Evolutionary conservation across 1,284 basidiomycete species (phyloP), one percentile per base, ranked within the genome.

Genomic region (Apiotrichum mycotoxinovorans): DNA sequence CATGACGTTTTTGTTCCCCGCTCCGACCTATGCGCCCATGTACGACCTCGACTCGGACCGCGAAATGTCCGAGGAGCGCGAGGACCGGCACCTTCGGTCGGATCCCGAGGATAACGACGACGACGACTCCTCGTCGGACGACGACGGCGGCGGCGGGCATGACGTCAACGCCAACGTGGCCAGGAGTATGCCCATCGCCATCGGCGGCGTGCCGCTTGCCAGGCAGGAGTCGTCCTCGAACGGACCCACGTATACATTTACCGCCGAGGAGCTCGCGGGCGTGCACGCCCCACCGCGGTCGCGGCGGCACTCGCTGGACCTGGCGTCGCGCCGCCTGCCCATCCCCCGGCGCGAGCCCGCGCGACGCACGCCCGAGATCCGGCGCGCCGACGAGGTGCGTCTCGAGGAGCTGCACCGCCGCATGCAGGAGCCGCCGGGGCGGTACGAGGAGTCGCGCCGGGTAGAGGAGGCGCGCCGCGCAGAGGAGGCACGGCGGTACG

Each of bases 231-330:
- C 33, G 10, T 10, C 9, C 33, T 25, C 46, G 5, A 15, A 18
- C 12, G 46, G 46, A 17, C 46, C 46, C 20, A 48, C 46, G 34
- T 48, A 48, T 25, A 48, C 46, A 18, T 48, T 48, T 17, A 48
- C 46, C 7, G 46, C 46, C 4, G 46, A 35, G 46, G 20, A 48
- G 34, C 46, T 48, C 20, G 46, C 46, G 5, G 46, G 46, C 12
- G 7, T 35, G 23, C 14, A 27, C 4, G 11, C 37, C 37, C 15
- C 11, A 1, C 23, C 25, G 9, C 33, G 46, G 22, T 8, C 33
- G 4, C 46, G 46, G 4, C 33, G n/a, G n/a, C 11, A 8, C 14
- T 20, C 22, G 40, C 11, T n/a, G n/a, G n/a, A 20, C 40, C 15
- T 38, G 18, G 15, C 37, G 8, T n/a, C 15, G 4, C 37, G 4